Evolutionary conservation across 768 basidiomycete genomes (phyloP).

Genomic region (Hemileccinum impolitum): DNA sequence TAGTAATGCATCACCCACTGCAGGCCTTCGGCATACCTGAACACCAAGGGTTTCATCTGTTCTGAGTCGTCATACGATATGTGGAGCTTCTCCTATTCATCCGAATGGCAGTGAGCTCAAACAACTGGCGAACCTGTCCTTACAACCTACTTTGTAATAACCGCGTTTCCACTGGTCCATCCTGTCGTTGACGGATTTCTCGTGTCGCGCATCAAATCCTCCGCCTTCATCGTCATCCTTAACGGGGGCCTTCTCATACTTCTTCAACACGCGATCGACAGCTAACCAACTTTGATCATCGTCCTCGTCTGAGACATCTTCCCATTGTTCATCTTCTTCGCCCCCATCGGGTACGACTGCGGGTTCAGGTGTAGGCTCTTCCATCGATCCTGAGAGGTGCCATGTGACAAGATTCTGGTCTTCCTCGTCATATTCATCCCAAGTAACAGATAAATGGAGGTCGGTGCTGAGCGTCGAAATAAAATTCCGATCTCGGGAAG

Average conservation of each 20-base stretch:
- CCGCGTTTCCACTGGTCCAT: constrained; percentile 90
- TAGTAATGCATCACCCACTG: constrained; percentile 99
- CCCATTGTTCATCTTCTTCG: constrained; percentile 49
- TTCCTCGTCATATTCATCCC: constrained; percentile 91
- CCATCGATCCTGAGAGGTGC: constrained; percentile 49
- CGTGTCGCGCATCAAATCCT: constrained; percentile 77
- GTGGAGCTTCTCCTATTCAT: constrained; percentile 74
- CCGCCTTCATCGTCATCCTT: constrained; percentile 66
- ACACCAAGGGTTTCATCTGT: constrained; percentile 67
- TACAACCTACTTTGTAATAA: constrained; percentile 84
- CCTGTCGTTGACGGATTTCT: constrained; percentile 69
- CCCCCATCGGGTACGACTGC: constrained; percentile 39
- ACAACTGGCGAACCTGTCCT: background rate
- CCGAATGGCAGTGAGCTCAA: constrained; percentile 11
- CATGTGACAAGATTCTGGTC: constrained; percentile 75
- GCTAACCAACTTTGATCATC: constrained; percentile 75
- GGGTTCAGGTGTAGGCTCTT: constrained; percentile 31
- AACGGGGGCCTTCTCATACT: constrained; percentile 85
- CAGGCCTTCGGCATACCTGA: constrained; percentile 85
- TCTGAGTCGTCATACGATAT: constrained; percentile 71
- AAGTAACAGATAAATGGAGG: constrained; percentile 74
- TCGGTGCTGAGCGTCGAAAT: constrained; percentile 73
- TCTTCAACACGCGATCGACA: constrained; percentile 76
- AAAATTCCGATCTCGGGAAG: constrained; percentile 78
- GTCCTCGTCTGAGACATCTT: constrained; percentile 48